phyloP scores from a whole-genome alignment of 2,329 filamentous ascomycete genomes.

The Fusarium sp. region DNA sequence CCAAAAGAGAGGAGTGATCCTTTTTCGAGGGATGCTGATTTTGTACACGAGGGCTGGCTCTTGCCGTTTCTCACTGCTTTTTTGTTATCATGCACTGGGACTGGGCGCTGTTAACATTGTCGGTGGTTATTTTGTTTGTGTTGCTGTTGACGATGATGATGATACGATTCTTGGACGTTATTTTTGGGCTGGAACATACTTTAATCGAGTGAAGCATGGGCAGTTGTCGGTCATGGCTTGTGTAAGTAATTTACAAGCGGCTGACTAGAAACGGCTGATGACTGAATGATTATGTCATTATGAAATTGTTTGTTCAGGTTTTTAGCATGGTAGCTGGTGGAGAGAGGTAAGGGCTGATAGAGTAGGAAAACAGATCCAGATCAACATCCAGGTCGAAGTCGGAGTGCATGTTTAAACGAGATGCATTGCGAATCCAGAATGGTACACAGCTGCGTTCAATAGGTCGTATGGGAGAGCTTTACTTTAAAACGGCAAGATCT shows the following conservation, averaged over 20 bases:
- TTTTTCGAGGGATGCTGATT: constrained; percentile 27
- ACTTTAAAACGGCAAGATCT: background rate
- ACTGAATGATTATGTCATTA: constrained; percentile 50
- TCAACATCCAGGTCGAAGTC: background rate
- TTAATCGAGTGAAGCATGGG: constrained; percentile 46
- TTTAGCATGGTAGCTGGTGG: constrained; percentile 21
- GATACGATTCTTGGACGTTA: constrained; percentile 41
- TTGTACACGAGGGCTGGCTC: constrained; percentile 37
- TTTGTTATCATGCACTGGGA: constrained; percentile 27
- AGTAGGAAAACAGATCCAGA: constrained; percentile 28
- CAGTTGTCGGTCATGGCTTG: constrained; percentile 42
- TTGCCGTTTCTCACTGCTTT: constrained; percentile 36
- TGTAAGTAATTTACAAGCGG: constrained; percentile 46
- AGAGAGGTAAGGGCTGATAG: constrained; percentile 29
- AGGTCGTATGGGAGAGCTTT: background rate
- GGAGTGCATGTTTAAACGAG: constrained; percentile 1
- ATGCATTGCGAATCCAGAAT: constrained; percentile 9
- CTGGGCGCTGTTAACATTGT: constrained; percentile 29
- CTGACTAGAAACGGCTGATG: constrained; percentile 48
- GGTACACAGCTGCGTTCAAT: background rate
- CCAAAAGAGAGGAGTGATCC: constrained; percentile 42
- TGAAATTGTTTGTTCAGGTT: constrained; percentile 41
- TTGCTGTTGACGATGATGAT: constrained; percentile 30
- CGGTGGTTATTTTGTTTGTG: constrained; percentile 27
- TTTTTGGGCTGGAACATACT: constrained; percentile 45